Evolutionary conservation across 768 basidiomycete genomes (phyloP).

Genomic region (Suillus bovinus): DNA sequence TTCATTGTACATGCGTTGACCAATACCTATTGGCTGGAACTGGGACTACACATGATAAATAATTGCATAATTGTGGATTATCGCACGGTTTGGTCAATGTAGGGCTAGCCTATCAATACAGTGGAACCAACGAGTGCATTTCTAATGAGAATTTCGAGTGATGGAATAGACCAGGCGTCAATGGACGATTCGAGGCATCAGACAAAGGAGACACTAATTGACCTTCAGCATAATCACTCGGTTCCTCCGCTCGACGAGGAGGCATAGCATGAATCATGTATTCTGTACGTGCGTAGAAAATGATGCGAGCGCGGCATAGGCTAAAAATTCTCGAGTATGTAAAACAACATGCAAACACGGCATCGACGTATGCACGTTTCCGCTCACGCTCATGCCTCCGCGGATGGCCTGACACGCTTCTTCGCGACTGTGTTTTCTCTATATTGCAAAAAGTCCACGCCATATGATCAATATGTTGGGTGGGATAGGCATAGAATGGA

Average conservation of each 20-base stretch:
- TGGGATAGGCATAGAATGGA: neutral
- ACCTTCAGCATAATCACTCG: neutral
- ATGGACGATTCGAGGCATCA: too few species aligned
- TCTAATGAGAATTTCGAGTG: too few species aligned
- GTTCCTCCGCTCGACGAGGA: neutral
- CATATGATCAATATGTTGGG: neutral
- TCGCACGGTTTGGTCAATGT: too few species aligned
- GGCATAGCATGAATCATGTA: constrained; percentile 21
- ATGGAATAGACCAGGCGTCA: too few species aligned
- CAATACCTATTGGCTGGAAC: neutral
- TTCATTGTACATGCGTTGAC: neutral
- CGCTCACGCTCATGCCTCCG: constrained; percentile 46
- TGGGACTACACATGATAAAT: neutral
- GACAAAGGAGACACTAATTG: neutral
- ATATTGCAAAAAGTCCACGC: constrained; percentile 6
- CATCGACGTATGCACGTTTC: neutral
- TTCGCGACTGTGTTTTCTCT: constrained; percentile 92
- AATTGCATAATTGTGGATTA: too few species aligned
- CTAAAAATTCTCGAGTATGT: constrained; percentile 12
- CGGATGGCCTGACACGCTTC: constrained; percentile 68
- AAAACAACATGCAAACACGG: constrained; percentile 15
- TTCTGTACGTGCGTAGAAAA: constrained; percentile 13
- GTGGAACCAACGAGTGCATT: too few species aligned
- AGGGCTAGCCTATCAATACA: too few species aligned
- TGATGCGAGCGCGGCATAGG: constrained; percentile 12